Conservation (phyloP, 768 basidiomycete species). For the Auricularia heimuer region DNA sequence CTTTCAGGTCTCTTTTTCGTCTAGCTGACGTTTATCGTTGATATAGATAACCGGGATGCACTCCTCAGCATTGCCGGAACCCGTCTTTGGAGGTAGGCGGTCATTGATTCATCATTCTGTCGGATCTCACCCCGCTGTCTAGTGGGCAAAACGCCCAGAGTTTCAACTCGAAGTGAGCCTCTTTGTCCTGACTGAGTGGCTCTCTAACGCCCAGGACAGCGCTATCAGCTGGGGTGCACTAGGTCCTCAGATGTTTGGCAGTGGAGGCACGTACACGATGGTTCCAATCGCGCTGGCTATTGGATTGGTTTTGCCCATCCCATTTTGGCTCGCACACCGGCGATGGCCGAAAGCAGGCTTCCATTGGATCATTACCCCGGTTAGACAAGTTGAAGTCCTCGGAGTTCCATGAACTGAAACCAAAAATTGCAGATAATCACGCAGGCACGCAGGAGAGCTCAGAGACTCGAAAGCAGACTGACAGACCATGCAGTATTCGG, state of each 20-base stretch:
- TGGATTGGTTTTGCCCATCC: conserved; percentile 15
- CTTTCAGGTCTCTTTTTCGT: neutral
- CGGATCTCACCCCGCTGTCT: neutral
- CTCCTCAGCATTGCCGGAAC: conserved; percentile 15
- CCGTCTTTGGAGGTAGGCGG: conserved; percentile 12
- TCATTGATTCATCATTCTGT: neutral
- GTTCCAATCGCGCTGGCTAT: conserved; percentile 15
- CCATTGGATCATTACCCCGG: conserved; percentile 11
- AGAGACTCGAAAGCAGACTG: too few relatives aligned
- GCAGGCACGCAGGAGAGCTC: neutral
- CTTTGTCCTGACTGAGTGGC: too few relatives aligned
- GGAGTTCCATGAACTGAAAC: neutral
- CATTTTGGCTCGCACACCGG: conserved; percentile 14
- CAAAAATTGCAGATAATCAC: neutral
- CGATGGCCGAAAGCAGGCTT: conserved; percentile 9
- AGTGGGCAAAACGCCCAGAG: conserved; percentile 18
- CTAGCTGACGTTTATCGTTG: neutral
- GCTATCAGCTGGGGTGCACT: conserved; percentile 33
- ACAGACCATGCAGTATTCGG: neutral
- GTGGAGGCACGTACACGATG: conserved; percentile 15
- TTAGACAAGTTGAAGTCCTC: conserved; percentile 3
- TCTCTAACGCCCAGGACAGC: conserved; percentile 9
- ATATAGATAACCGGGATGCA: conserved; percentile 9
- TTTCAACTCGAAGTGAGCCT: conserved; percentile 13
- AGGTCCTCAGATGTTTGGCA: conserved; percentile 24